These are phyloP conservation scores for Pestalotiopsis sp. DNA, from an alignment of 2,329 filamentous ascomycete genomes.

Conservation along the genomic window DNA sequence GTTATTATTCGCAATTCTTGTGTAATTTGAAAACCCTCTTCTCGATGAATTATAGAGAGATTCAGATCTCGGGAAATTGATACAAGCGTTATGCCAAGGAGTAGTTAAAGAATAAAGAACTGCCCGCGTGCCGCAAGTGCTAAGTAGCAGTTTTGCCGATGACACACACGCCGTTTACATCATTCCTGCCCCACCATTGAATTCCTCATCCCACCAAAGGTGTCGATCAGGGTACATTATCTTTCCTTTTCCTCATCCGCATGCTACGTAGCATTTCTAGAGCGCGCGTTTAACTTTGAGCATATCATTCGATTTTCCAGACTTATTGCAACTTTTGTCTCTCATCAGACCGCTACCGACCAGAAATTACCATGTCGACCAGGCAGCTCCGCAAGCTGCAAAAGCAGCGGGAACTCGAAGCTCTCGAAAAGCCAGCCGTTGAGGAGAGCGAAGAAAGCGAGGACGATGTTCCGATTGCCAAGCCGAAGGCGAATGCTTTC, in stretches of 20 bases:
- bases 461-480: conserved; percentile 34
- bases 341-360: not conserved
- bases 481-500: conserved; percentile 49
- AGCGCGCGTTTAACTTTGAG: not conserved
- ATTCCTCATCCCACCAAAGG: conserved; percentile 10
- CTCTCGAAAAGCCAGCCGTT: conserved; percentile 33
- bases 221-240: not conserved
- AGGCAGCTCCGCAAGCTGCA: conserved; percentile 37
- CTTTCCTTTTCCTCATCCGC: not conserved
- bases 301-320: not conserved
- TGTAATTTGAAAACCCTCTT: too few species aligned
- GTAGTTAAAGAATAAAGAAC: not conserved
- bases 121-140: not conserved
- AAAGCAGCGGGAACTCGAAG: conserved; percentile 49
- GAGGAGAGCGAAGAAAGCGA: conserved; percentile 38
- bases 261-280: not conserved
- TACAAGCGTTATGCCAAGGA: too few species aligned
- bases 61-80: too few species aligned
- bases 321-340: not conserved
- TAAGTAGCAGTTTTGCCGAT: not conserved
- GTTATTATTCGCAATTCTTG: too few species aligned
- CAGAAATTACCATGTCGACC: conserved; percentile 27
- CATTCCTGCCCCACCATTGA: conserved; percentile 10
- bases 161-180: conserved; percentile 11
- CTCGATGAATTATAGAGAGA: too few species aligned